Base-by-base conservation (phyloP, 2,329 filamentous ascomycete genomes). In the Scolecobasidium constrictum region DNA sequence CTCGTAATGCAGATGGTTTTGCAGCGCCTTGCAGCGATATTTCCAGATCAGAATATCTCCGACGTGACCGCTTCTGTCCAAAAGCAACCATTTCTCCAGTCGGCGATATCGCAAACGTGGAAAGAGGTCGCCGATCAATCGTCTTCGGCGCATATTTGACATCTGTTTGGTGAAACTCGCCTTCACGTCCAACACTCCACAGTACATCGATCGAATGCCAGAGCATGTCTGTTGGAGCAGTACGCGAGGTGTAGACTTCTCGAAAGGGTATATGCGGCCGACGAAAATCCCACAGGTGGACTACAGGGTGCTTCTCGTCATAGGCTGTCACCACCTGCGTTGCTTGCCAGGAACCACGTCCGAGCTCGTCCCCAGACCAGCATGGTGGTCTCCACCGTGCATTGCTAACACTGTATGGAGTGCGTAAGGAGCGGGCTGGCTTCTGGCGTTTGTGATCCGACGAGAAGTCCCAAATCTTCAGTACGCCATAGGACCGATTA, bases 231-330 rank as follows among this genome's bases (percentile, higher is more conserved):
- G 73, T 70, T 16, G 75, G 68, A 13, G 71, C 66, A 4, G 65
- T 67, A 38, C 67, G 61, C 51, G 76, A 74, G 43, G 68, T 69
- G 52, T 71, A 66, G 48, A 81, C 67, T 52, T 79, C 76, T 34
- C 73, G 68, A 51, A 75, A 78, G 1, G 77, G 77, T n/a, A 81
- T 59, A 50, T 71, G 65, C 4, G 76, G 75, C 23, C 77, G 67
- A 28, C 75, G 71, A 48, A 81, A 69, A 55, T 81, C 77, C 77
- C 77, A 81, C 3, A 81, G 59, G 51, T 81, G 77, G 42, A 80
- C 63, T 23, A 72, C 63, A 1, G 77, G 68, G 53, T 80, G 73
- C 48, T 77, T 69, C 40, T 72, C 67, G 52, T 78, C 73, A 53
- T 81, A 81, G 4, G 72, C 71, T 3, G 77, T 78, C 31, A 74